Evolutionary conservation across 768 basidiomycete species (phyloP), one percentile per base, ranked within the genome.

Genomic region (Psilocybe azurescens): DNA sequence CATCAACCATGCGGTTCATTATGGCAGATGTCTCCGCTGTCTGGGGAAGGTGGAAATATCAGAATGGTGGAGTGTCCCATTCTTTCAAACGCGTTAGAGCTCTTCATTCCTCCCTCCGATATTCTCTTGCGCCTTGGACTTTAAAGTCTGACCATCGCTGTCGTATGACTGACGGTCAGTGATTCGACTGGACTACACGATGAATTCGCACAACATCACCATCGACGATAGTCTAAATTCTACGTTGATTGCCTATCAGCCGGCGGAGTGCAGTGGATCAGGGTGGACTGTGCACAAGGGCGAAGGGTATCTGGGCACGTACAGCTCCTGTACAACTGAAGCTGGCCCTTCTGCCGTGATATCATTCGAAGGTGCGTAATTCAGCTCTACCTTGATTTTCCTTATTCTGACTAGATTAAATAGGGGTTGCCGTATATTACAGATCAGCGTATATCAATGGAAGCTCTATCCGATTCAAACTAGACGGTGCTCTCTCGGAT

Each of bases 341-440:
- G 47, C 29, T 39, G 51, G 48, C 20, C 65, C 67, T 30, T 66
- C 66, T 11, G 69, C 56, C 28, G 68, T 44, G 36, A 39, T 71
- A 18, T 63, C 63, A 28, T 71, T 71, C 54, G 67, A 67, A 59
- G 70, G 70, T 70, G 30, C 13, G 69, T 60, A 49, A 33, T 18
- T 39, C 30, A 11, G 8, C 20, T 39, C 38, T 50, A 32, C 7
- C 6, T 24, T 60, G 32, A 24, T 50, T n/a, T 58, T 38, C n/a
- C n/a, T 36, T 59, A 9, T 48, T 4, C 28, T 51, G 9, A 16
- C 30, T 5, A 13, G 2, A 24, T 24, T 16, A 44, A 9, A 14
- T 51, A 72, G 71, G 71, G n/a, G 63, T 65, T 16, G 67, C 67
- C 5, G 64, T 72, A 9, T 72, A 67, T 46, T 72, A 70, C 58